A percentile compares a stretch with the other conserved stretches of the same genome.
Conservation (phyloP, 371 early-diverging fungal genomes). For the Coemansia sp. region DNA sequence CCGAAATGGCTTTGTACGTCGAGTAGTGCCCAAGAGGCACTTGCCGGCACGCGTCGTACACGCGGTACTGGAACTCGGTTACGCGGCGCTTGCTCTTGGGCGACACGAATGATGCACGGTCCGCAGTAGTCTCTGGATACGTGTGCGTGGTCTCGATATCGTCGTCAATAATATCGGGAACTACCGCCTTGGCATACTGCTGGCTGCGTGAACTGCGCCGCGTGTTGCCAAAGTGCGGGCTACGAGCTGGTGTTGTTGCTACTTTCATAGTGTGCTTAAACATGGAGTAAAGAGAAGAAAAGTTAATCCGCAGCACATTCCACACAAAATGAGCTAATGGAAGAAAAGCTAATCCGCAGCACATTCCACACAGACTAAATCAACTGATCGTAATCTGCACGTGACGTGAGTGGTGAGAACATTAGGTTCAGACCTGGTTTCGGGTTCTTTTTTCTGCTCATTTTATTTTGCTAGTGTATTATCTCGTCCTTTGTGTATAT, state of each 20-base stretch:
- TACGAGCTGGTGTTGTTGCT: conserved; percentile 11
- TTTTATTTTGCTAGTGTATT: neutral
- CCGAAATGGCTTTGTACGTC: conserved; percentile 74
- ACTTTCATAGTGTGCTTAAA: neutral
- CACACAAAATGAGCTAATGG: neutral
- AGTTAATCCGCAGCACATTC: neutral
- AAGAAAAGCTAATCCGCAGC: neutral
- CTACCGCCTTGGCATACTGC: conserved; percentile 33
- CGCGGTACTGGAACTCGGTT: conserved; percentile 70
- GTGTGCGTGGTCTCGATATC: conserved; percentile 37
- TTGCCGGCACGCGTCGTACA: conserved; percentile 70
- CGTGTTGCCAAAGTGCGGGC: conserved; percentile 19
- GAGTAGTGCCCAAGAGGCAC: conserved; percentile 70
- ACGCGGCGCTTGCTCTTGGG: conserved; percentile 57
- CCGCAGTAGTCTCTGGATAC: conserved; percentile 53
- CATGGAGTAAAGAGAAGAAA: neutral
- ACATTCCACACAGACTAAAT: neutral
- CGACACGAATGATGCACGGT: conserved; percentile 56
- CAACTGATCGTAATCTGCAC: neutral
- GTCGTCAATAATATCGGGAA: conserved; percentile 41
- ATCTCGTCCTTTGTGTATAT: conserved; percentile 1
- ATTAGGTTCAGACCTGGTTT: neutral
- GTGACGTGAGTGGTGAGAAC: neutral
- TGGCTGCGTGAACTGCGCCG: conserved; percentile 29
- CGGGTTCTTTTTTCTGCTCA: neutral